A percentile compares a stretch with the other conserved stretches of the same genome.
Conservation (phyloP, 306 rosid genomes). For the Cercis canadensis region DNA sequence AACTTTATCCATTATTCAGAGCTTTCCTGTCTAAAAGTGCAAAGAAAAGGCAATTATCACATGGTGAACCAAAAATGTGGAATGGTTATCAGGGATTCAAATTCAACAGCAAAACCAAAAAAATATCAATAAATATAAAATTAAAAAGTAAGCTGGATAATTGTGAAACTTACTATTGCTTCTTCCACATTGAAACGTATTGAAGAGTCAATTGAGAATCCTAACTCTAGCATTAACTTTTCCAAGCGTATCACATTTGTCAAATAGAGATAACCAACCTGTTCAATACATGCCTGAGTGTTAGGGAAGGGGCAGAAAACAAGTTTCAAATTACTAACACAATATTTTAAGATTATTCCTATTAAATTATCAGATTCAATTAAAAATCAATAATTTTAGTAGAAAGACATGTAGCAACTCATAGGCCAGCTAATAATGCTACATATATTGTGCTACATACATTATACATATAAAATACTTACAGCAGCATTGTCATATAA, state of each 20-base stretch:
- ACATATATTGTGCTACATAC: background rate
- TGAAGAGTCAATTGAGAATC: constrained; percentile 82
- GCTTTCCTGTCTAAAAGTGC: constrained; percentile 38
- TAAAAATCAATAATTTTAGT: constrained; percentile 17
- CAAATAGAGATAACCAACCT: constrained; percentile 89
- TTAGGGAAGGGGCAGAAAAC: constrained; percentile 41
- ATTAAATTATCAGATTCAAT: constrained; percentile 23
- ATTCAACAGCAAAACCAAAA: constrained; percentile 13
- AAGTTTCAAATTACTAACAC: constrained; percentile 10
- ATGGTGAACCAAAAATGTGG: constrained; percentile 2
- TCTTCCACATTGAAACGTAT: constrained; percentile 57
- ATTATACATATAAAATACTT: background rate
- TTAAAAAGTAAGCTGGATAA: background rate
- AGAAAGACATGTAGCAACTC: constrained; percentile 30
- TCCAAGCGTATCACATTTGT: constrained; percentile 79
- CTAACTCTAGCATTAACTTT: constrained; percentile 76
- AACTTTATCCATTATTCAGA: constrained; percentile 32
- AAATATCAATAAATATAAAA: background rate
- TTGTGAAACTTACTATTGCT: constrained; percentile 54
- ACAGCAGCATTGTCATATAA: background rate
- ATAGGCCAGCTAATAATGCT: constrained; percentile 3
- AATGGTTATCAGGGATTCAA: constrained; percentile 20
- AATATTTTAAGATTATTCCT: constrained; percentile 27
- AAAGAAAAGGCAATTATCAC: constrained; percentile 19
- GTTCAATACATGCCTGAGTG: constrained; percentile 33